Conservation (phyloP, 805 yeast genomes). For the Wickerhamomyces ciferrii region DNA sequence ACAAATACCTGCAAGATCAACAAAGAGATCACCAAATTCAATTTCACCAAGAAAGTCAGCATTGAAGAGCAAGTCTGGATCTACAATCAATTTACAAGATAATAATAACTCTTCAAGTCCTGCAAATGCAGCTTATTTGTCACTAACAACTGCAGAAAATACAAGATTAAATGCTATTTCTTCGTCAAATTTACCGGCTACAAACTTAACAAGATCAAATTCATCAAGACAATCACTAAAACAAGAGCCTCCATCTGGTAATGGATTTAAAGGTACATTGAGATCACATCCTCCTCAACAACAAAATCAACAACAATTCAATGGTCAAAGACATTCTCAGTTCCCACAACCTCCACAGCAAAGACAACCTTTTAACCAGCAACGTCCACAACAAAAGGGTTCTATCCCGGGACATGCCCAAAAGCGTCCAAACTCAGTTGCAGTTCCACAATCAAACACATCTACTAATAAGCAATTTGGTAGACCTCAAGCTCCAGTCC, state of each 20-base stretch:
- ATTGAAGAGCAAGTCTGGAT: slow-evolving; percentile 25
- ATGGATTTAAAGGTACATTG: not conserved
- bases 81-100: slow-evolving; percentile 15
- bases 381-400: slow-evolving; percentile 1
- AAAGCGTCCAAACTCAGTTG: slow-evolving; percentile 2
- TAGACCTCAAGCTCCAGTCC: not conserved
- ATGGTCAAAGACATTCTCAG: not conserved
- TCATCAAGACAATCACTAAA: slow-evolving; percentile 24
- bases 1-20: slow-evolving; percentile 29
- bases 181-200: slow-evolving; percentile 6
- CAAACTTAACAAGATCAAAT: slow-evolving; percentile 10
- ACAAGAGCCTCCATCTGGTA: slow-evolving; percentile 8
- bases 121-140: slow-evolving; percentile 60
- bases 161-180: slow-evolving; percentile 67
- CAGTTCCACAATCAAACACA: not conserved
- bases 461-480: not conserved
- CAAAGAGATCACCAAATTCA: slow-evolving; percentile 15
- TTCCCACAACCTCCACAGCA: slow-evolving; percentile 8
- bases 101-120: slow-evolving; percentile 20
- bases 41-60: slow-evolving; percentile 41
- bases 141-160: slow-evolving; percentile 73
- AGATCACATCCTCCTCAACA: slow-evolving; percentile 3
- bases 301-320: slow-evolving; percentile 3
- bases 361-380: slow-evolving; percentile 3
- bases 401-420: not conserved